A percentile compares a stretch with the other conserved stretches of the same genome.
Conservation (phyloP, 1,284 basidiomycete species). For the Farysia itapuensis region DNA sequence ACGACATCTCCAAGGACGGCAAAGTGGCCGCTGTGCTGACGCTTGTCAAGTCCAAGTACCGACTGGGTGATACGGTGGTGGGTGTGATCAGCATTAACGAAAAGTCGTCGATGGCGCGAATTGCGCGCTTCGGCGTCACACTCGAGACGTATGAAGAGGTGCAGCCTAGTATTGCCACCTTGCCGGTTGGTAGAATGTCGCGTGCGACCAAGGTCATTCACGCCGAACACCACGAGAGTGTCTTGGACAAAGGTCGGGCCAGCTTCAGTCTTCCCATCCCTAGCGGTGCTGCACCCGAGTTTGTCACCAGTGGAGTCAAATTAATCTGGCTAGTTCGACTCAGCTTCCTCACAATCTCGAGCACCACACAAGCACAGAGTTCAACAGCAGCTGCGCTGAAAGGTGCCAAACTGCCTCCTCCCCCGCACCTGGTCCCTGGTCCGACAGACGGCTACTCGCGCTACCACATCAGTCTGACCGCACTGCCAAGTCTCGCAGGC, state of each 20-base stretch:
- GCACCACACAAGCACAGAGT: neutral
- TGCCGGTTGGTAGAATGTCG: conserved; percentile 38
- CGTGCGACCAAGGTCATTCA: conserved; percentile 42
- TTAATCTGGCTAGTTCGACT: conserved; percentile 49
- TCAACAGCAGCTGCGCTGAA: neutral
- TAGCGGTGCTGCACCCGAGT: conserved; percentile 51
- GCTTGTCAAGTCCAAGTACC: conserved; percentile 46
- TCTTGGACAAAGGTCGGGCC: conserved; percentile 47
- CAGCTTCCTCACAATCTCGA: conserved; percentile 45
- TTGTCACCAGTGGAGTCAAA: conserved; percentile 51
- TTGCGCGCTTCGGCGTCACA: conserved; percentile 45
- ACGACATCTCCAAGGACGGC: conserved; percentile 58
- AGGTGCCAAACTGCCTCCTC: conserved; percentile 9
- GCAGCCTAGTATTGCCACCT: conserved; percentile 39
- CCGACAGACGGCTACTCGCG: conserved; percentile 43
- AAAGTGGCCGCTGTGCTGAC: conserved; percentile 54
- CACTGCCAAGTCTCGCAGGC: conserved; percentile 21
- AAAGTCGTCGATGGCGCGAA: conserved; percentile 27
- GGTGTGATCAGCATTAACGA: conserved; percentile 54
- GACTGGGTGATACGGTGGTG: conserved; percentile 55
- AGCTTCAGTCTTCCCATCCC: conserved; percentile 46
- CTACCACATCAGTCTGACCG: conserved; percentile 45
- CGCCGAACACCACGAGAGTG: conserved; percentile 49
- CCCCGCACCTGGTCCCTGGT: conserved; percentile 37
- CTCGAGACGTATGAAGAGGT: conserved; percentile 57